phyloP scores from a whole-genome alignment of 2,329 filamentous ascomycete species.

The Epichloe elymi region DNA sequence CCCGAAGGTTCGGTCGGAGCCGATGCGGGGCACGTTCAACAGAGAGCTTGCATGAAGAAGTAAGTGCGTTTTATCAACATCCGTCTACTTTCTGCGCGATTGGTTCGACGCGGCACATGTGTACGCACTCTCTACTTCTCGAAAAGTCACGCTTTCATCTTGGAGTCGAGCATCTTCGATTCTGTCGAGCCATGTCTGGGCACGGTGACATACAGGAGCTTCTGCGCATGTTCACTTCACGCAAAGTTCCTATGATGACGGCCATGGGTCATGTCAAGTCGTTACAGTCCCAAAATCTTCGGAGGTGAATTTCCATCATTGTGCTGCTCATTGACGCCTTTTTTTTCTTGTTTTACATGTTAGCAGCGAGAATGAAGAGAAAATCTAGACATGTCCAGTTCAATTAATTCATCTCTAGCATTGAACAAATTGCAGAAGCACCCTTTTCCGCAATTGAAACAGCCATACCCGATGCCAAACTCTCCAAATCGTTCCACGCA shows the following conservation, averaged over 20 bases:
- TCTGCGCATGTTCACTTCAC: conserved; percentile 44
- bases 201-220: conserved; percentile 49
- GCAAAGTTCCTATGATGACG: conserved; percentile 45
- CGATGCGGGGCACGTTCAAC: neutral
- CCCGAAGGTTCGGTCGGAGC: neutral
- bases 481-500: conserved; percentile 36
- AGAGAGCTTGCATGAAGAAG: neutral
- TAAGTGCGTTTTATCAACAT: neutral
- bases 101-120: neutral
- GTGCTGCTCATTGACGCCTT: neutral
- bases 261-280: conserved; percentile 46
- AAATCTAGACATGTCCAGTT: neutral
- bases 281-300: conserved; percentile 39
- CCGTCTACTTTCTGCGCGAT: neutral
- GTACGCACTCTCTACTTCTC: neutral
- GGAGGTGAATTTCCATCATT: conserved; percentile 31
- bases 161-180: neutral
- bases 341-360: too few species aligned
- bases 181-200: conserved; percentile 31
- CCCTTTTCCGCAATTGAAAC: conserved; percentile 29
- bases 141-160: too few species aligned
- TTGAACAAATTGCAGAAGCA: conserved; percentile 41
- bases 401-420: conserved; percentile 21
- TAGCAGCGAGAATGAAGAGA: neutral
- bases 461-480: conserved; percentile 34